phyloP scores from a whole-genome alignment of 2,329 filamentous ascomycete species.

The Aspergillus unguis region DNA sequence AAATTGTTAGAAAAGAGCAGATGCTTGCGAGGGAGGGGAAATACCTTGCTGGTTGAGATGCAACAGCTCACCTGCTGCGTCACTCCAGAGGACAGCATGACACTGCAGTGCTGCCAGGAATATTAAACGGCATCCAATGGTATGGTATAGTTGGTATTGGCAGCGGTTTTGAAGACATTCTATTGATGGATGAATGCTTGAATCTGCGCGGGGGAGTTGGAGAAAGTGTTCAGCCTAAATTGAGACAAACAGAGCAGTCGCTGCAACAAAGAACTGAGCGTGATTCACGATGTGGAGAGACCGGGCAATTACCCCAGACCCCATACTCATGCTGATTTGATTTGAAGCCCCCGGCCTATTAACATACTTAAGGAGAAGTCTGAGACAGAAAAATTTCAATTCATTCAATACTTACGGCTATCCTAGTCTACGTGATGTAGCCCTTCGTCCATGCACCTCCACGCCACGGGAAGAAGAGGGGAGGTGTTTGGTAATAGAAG shows the following conservation, averaged over 20 bases:
- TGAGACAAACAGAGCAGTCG: background rate
- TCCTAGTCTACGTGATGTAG: constrained; percentile 36
- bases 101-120: background rate
- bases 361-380: background rate
- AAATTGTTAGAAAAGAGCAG: background rate
- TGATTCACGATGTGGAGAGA: no score
- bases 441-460: constrained; percentile 49
- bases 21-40: background rate
- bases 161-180: background rate
- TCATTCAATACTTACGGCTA: constrained; percentile 6
- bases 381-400: background rate
- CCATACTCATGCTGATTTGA: no score
- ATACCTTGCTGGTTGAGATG: background rate
- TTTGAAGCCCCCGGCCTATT: no score
- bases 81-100: background rate
- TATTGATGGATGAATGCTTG: constrained; percentile 6
- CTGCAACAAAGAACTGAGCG: no score
- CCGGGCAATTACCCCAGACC: no score
- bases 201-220: background rate
- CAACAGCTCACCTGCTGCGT: constrained; percentile 1
- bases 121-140: constrained; percentile 1
- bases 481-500: constrained; percentile 50
- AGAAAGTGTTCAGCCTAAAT: constrained; percentile 13
- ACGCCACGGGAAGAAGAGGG: constrained; percentile 36
- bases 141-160: background rate